These are phyloP conservation scores for Paramyrothecium sp. DNA, from an alignment of 2,329 filamentous ascomycete genomes.

Conservation along the genomic window DNA sequence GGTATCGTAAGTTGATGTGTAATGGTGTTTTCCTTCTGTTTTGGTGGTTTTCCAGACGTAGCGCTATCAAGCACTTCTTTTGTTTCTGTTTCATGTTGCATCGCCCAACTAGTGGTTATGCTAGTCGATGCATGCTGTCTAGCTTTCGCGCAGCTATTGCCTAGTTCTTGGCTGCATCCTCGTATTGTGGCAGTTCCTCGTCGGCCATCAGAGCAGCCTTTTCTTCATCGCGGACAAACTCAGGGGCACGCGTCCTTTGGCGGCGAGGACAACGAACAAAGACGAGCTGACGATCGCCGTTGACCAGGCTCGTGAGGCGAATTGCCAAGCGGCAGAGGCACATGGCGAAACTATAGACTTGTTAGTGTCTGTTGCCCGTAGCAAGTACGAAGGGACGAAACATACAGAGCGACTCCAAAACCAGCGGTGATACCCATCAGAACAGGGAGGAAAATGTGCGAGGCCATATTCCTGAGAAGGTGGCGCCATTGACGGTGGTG, in stretches of 20 bases:
- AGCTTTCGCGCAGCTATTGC: conserved; percentile 9
- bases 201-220: conserved; percentile 49
- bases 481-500: conserved; percentile 39
- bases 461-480: conserved; percentile 53
- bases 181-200: conserved; percentile 24
- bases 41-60: neutral
- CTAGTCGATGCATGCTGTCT: neutral
- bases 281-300: conserved; percentile 10
- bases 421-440: conserved; percentile 68
- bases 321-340: conserved; percentile 61
- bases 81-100: neutral
- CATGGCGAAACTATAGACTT: conserved; percentile 56
- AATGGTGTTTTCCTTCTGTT: neutral
- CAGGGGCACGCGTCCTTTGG: neutral
- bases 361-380: conserved; percentile 21
- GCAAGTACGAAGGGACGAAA: conserved; percentile 9
- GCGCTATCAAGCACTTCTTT: neutral
- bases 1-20: neutral
- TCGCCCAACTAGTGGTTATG: neutral
- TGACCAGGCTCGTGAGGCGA: conserved; percentile 54
- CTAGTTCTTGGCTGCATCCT: conserved; percentile 17
- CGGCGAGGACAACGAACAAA: neutral
- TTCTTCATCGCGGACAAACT: conserved; percentile 37
- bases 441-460: conserved; percentile 66
- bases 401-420: conserved; percentile 63